Evolutionary conservation across 768 basidiomycete species (phyloP), one percentile per base, ranked within the genome.

Genomic region (Russula ochroleuca): DNA sequence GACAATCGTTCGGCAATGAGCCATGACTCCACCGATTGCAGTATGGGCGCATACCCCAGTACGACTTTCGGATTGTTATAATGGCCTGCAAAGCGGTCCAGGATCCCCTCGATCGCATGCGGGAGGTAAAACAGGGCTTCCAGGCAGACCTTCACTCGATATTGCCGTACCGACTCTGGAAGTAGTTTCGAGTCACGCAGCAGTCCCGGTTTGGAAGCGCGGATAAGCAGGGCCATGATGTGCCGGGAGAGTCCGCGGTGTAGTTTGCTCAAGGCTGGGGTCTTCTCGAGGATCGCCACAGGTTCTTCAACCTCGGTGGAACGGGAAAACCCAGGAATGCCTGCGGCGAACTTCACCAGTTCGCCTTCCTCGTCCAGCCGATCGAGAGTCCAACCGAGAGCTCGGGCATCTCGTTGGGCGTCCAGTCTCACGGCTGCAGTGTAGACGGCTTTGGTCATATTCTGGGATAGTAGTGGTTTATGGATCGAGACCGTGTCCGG

Each of bases 361-460:
- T 63, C 57, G 6, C 57, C 28, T 17, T 59, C 57, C 25, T 63
- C 62, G 28, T 48, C 62, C 6, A 52, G 43, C 15, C 21, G 47
- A 37, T 63, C 51, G 19, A 63, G 62, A 1, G 57, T 63, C 62
- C 62, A 63, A 21, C 41, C 40, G 10, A 63, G 25, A 1, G 62
- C 57, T 4, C 51, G 50, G 8, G 62, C 57, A 37, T 47, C 35
- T 2, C 53, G 45, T 14, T 21, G 11, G n/a, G 15, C 19, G 40
- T 45, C 17, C 17, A 11, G n/a, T 17, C 21, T 17, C 17, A 7
- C 5, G 2, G 51, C 62, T 0, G 49, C n/a, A 0, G 8, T 2
- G 23, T 53, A 7, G 19, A 37, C 50, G 5, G 57, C 50, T 14
- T 2, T 10, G 8, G 33, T 35, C 38, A 57, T 63, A 19, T n/a